Evolutionary conservation across 257 asterid species (phyloP).

Genomic region (Ophiorrhiza pumila): DNA sequence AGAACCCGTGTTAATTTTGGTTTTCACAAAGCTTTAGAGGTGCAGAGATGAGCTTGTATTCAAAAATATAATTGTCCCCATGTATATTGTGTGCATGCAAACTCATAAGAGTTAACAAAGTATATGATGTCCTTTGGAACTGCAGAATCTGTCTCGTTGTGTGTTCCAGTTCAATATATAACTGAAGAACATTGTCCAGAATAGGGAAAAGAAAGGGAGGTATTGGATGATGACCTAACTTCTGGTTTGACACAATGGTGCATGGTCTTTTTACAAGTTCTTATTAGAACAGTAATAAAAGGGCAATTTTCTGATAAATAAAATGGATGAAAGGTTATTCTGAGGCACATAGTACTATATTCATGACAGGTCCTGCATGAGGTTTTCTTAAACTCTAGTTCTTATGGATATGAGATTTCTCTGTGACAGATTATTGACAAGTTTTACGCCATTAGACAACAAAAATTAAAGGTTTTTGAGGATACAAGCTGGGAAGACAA

Average conservation of each 20-base stretch:
- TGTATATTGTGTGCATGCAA: neutral
- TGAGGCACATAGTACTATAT: neutral
- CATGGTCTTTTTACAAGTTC: neutral
- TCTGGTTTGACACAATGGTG: conserved; percentile 1
- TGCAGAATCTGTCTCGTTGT: neutral
- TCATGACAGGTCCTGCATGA: neutral
- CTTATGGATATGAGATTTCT: conserved; percentile 3
- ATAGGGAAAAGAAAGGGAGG: neutral
- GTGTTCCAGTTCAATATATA: neutral
- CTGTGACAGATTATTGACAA: conserved; percentile 68
- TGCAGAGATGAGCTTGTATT: neutral
- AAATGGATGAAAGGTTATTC: neutral
- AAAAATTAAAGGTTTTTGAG: conserved; percentile 32
- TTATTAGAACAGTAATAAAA: neutral
- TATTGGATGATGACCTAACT: neutral
- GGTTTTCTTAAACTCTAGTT: neutral
- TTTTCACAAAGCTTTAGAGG: neutral
- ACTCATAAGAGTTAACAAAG: neutral
- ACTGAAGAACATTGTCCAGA: neutral
- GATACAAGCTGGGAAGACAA: conserved; percentile 72
- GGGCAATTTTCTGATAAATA: neutral
- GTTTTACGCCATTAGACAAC: conserved; percentile 70
- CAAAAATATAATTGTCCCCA: neutral
- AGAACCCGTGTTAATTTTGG: neutral
- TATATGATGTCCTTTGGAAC: neutral